Evolutionary conservation across 345 rosid species (phyloP).

Genomic region (Anastatica hierochuntica): DNA sequence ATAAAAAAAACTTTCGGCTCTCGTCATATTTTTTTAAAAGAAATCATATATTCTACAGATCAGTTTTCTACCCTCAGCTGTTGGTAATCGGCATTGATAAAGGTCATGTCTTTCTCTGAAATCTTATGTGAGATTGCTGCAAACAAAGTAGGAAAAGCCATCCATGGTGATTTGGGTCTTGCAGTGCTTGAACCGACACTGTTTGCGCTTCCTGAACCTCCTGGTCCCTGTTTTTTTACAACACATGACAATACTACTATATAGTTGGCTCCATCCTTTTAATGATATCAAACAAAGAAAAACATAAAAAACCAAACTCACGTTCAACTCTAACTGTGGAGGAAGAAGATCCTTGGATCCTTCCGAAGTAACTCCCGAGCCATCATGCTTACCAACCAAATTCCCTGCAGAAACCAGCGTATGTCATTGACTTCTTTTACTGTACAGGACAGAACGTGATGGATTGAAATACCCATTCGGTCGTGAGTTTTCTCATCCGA

Average conservation of each 20-base stretch:
- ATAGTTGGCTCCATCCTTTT: background rate
- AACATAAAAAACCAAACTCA: background rate
- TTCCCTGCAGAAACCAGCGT: slow-evolving; percentile 41
- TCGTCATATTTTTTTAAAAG: no score
- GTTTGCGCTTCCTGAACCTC: slow-evolving; percentile 45
- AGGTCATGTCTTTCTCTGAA: slow-evolving; percentile 50
- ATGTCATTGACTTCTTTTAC: slow-evolving; percentile 23
- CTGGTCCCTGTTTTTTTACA: slow-evolving; percentile 22
- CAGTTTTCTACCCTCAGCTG: slow-evolving; percentile 43
- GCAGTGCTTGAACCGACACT: slow-evolving; percentile 50
- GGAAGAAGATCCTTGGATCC: slow-evolving; percentile 27
- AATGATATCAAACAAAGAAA: background rate
- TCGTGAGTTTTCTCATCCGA: slow-evolving; percentile 37
- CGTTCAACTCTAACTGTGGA: slow-evolving; percentile 17
- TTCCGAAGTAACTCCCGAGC: slow-evolving; percentile 45
- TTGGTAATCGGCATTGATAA: slow-evolving; percentile 39
- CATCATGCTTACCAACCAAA: slow-evolving; percentile 36
- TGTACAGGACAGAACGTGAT: background rate
- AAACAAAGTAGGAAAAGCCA: slow-evolving; percentile 83
- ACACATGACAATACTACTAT: background rate
- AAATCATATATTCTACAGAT: background rate
- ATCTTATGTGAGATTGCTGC: slow-evolving; percentile 70
- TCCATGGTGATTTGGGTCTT: slow-evolving; percentile 72
- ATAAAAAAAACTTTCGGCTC: background rate
- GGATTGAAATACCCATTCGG: slow-evolving; percentile 27